A percentile compares a stretch with the other conserved stretches of the same genome.
phyloP scores from a whole-genome alignment of 768 basidiomycete genomes.

The Dentipellis sp. region DNA sequence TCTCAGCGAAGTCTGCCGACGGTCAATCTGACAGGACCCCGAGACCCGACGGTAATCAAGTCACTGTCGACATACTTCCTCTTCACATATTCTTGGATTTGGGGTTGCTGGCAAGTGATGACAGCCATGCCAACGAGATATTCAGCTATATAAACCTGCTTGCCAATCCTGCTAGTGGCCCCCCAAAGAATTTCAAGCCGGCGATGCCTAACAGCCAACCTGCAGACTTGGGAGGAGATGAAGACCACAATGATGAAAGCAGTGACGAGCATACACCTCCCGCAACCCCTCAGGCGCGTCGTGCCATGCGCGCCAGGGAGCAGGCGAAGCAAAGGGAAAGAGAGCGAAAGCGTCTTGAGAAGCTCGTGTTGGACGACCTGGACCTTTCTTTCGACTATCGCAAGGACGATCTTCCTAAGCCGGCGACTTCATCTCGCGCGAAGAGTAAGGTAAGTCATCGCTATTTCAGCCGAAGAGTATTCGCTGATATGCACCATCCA shows the following conservation, averaged over 20 bases:
- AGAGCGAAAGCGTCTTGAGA: conserved; percentile 38
- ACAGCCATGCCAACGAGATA: background rate
- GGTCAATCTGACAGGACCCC: too few relatives aligned
- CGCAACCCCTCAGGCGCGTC: conserved; percentile 6
- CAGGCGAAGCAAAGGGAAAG: conserved; percentile 16
- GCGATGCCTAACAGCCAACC: background rate
- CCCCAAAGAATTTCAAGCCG: background rate
- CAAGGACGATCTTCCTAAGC: background rate
- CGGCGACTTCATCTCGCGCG: background rate
- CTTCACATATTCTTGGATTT: background rate
- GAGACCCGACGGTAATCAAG: too few relatives aligned
- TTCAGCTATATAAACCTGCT: background rate
- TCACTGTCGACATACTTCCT: background rate
- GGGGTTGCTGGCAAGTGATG: background rate
- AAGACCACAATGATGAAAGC: conserved; percentile 26
- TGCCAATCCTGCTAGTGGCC: background rate
- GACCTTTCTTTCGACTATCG: conserved; percentile 43
- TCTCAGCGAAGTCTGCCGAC: too few relatives aligned
- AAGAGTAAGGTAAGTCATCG: background rate
- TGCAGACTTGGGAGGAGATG: conserved; percentile 12
- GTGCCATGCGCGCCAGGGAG: background rate
- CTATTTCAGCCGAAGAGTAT: background rate
- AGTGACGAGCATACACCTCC: conserved; percentile 29
- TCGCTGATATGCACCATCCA: background rate
- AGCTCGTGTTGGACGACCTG: conserved; percentile 49